A percentile compares a stretch with the other conserved stretches of the same genome.
Evolutionary conservation across 345 rosid species (phyloP).

Genomic region (Atalantia buxifolia): DNA sequence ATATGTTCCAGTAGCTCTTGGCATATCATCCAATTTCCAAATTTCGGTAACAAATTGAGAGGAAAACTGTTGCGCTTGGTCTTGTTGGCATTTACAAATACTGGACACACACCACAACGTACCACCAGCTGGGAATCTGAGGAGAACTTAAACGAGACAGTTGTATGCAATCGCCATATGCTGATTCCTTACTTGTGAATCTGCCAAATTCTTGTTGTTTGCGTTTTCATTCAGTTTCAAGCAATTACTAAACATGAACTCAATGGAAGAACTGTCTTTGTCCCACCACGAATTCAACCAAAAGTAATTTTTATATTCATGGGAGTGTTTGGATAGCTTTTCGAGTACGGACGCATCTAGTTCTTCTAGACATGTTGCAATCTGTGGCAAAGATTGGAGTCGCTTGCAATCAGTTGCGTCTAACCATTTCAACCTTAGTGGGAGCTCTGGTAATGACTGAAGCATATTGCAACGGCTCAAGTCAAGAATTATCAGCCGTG

Average conservation of each 20-base stretch:
- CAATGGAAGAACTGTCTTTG: too few relatives aligned
- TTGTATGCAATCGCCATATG: not conserved
- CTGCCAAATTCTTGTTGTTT: not conserved
- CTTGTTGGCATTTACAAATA: not conserved
- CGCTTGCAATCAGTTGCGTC: not conserved
- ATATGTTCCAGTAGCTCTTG: too few relatives aligned
- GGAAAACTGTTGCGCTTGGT: not conserved
- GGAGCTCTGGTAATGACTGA: slow-evolving; percentile 8
- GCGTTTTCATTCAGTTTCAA: not conserved
- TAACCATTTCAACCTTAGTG: not conserved
- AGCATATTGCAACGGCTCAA: not conserved
- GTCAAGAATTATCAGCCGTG: not conserved
- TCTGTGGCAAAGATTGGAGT: not conserved
- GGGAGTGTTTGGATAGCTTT: not conserved
- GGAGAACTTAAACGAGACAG: not conserved
- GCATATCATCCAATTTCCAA: not conserved
- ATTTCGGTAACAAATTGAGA: not conserved
- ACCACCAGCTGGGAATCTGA: not conserved
- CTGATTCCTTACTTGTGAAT: not conserved
- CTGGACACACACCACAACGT: not conserved
- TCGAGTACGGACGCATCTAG: not conserved
- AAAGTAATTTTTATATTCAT: too few relatives aligned
- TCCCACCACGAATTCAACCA: too few relatives aligned
- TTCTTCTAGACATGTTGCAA: not conserved
- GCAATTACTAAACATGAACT: not conserved